A percentile compares a stretch with the other conserved stretches of the same genome.
Evolutionary conservation across 495 filamentous ascomycete species (phyloP).

Genomic region (Usnea hakonensis): DNA sequence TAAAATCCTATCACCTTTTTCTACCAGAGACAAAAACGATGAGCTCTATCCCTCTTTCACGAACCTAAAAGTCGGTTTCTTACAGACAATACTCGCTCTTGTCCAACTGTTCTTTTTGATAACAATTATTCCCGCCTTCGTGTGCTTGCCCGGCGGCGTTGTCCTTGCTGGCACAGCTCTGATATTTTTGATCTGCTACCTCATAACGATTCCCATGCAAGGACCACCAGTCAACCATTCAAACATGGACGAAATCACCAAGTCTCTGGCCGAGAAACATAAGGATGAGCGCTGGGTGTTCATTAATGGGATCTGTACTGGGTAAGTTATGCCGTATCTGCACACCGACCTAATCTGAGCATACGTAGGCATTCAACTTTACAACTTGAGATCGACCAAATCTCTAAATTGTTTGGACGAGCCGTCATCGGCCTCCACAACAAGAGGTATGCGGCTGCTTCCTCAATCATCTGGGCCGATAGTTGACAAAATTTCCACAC

Average conservation of each 20-base stretch:
- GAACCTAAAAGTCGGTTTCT: conserved; percentile 9
- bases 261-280: conserved; percentile 17
- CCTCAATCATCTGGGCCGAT: not conserved
- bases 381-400: conserved; percentile 60
- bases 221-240: conserved; percentile 17
- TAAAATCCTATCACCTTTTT: conserved; percentile 14
- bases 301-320: conserved; percentile 60
- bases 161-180: conserved; percentile 9
- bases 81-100: conserved; percentile 19
- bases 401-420: conserved; percentile 67
- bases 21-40: not conserved
- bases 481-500: not conserved
- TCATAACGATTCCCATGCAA: conserved; percentile 17
- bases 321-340: conserved; percentile 36
- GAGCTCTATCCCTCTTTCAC: conserved; percentile 9
- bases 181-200: conserved; percentile 7
- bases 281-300: conserved; percentile 65
- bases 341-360: conserved; percentile 1
- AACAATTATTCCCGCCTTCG: conserved; percentile 12
- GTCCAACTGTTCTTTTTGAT: conserved; percentile 16
- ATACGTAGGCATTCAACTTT: conserved; percentile 47
- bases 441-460: conserved; percentile 44
- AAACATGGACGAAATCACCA: conserved; percentile 9
- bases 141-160: conserved; percentile 19
- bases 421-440: conserved; percentile 78